phyloP scores from a whole-genome alignment of 768 basidiomycete genomes.

The Tylopilus balloui region DNA sequence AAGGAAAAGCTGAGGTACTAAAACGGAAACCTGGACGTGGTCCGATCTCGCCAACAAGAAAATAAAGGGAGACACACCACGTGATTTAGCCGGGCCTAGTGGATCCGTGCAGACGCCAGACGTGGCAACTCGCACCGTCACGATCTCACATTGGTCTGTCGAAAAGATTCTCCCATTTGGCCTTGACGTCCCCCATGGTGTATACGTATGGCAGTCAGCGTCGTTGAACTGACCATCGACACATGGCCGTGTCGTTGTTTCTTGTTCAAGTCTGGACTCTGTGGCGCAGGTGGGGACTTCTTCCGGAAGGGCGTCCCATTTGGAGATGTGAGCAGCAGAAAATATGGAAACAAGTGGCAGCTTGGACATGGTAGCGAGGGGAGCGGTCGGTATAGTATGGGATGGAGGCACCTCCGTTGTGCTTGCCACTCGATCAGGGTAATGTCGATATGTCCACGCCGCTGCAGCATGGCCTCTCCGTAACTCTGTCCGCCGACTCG shows the following conservation, averaged over 20 bases:
- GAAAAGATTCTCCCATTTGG: background rate
- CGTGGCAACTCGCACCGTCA: background rate
- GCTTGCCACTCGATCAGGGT: background rate
- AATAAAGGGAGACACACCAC: background rate
- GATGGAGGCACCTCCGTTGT: background rate
- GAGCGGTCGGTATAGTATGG: background rate
- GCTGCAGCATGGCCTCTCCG: conserved; percentile 9
- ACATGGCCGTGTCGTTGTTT: background rate
- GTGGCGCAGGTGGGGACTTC: background rate
- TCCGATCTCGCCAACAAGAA: background rate
- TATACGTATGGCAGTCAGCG: background rate
- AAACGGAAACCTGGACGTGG: background rate
- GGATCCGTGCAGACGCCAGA: background rate
- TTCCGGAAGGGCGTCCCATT: conserved; percentile 20
- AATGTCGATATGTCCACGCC: background rate
- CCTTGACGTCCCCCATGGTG: background rate
- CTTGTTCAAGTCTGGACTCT: background rate
- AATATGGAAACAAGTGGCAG: conserved; percentile 24
- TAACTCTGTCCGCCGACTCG: background rate
- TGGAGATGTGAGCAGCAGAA: conserved; percentile 30
- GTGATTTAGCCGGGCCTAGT: background rate
- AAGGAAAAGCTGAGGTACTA: background rate
- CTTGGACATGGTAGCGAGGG: conserved; percentile 13
- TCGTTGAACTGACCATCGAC: background rate
- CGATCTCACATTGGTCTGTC: background rate